Base-by-base conservation (phyloP, 2,329 filamentous ascomycete species). In the Macroventuria anomochaeta region DNA sequence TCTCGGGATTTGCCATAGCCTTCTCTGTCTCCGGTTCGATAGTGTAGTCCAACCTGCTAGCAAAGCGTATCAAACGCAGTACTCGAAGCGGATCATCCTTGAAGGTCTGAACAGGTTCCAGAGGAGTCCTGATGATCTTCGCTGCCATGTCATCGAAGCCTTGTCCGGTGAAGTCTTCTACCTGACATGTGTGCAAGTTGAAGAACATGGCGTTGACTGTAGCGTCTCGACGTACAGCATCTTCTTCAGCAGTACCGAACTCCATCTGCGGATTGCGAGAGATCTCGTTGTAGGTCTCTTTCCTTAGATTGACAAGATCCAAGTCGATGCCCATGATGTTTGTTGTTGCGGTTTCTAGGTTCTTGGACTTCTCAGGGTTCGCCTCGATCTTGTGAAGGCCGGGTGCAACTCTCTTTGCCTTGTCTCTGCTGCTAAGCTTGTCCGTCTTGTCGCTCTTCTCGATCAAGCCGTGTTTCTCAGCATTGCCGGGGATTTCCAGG, bases 141-240 rank as follows among this genome's bases (percentile, higher is more conserved):
- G 80, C 78, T 28, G 81, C 73, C 85, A 97, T 85, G 69, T 97
- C 93, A 7, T 83, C 70, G 29, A 96, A 78, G 0, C 95, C 93
- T 32, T 74, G 76, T 7, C 83, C 83, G 0, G 91, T 96, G 57
- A 96, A 89, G 71, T 99, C 95, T 73, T 97, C 93, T 29, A 97
- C 83, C 53, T 82, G 67, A 28, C 85, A 83, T 1, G 88, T 91
- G 67, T 93, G 87, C 32, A 99, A 79, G 65, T 97, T 97, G 80
- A 95, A 97, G 77, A 97, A 97, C 58, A 99, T 84, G 20, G 95
- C 91, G 72, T 99, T 99, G 57, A 97, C 87, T 0, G 92, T 97
- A 18, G 93, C 93, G 79, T 99, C 93, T 40, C 93, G 86, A 18
- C 93, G 87, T 62, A 92, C 72, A 2, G 93, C 93, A 75, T 99